A percentile compares a stretch with the other conserved stretches of the same genome.
phyloP scores from a whole-genome alignment of 306 rosid species.

The Vigna nakashimae region DNA sequence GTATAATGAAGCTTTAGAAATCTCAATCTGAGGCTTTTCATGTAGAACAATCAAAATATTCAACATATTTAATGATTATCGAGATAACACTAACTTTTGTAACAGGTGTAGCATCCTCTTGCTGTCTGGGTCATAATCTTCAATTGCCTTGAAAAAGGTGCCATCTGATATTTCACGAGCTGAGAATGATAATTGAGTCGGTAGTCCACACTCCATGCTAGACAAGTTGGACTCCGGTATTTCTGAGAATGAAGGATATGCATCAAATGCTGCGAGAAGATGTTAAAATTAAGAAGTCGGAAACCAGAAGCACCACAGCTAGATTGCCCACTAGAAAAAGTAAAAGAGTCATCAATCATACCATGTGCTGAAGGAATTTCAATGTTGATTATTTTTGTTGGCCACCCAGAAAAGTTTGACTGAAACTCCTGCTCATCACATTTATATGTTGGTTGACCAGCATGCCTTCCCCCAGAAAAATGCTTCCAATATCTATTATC shows the following conservation, averaged over 20 bases:
- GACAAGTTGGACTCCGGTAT: conserved; percentile 67
- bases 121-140: conserved; percentile 93
- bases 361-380: conserved; percentile 87
- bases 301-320: conserved; percentile 42
- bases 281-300: conserved; percentile 30
- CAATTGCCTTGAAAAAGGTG: conserved; percentile 90
- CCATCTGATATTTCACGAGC: conserved; percentile 97
- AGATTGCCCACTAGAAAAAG: conserved; percentile 37
- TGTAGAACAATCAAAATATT: conserved; percentile 41
- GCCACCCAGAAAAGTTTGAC: conserved; percentile 85
- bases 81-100: conserved; percentile 68
- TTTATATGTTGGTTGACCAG: conserved; percentile 58
- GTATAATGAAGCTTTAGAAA: conserved; percentile 4
- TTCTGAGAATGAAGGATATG: conserved; percentile 78
- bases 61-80: conserved; percentile 24
- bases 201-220: conserved; percentile 86
- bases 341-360: conserved; percentile 48
- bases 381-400: conserved; percentile 84
- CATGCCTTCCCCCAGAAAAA: conserved; percentile 58
- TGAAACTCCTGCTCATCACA: conserved; percentile 76
- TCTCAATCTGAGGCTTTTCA: conserved; percentile 22
- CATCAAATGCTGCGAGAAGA: conserved; percentile 67
- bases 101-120: conserved; percentile 81
- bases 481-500: conserved; percentile 73
- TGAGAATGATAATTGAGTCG: conserved; percentile 92